Conservation (phyloP, 2,329 filamentous ascomycete species). For the Fonsecaea pedrosoi region DNA sequence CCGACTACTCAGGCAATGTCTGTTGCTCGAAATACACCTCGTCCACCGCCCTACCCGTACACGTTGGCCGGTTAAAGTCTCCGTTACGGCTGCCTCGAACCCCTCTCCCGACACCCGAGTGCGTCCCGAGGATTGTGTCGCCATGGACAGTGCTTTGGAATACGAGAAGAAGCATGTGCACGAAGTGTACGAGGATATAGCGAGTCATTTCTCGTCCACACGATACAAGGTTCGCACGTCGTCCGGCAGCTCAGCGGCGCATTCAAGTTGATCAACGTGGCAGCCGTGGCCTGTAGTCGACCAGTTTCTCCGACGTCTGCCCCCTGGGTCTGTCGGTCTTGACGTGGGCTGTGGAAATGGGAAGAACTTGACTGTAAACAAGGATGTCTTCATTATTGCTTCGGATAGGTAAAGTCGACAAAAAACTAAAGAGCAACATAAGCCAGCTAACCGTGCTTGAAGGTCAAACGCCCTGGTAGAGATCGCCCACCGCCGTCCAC, state of each 20-base stretch:
- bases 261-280: conserved; percentile 34
- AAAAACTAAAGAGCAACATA: too few species aligned
- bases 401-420: conserved; percentile 73
- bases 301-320: conserved; percentile 71
- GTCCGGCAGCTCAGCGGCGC: not conserved
- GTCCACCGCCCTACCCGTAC: not conserved
- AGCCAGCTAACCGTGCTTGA: conserved; percentile 26
- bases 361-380: conserved; percentile 87
- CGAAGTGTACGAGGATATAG: conserved; percentile 74
- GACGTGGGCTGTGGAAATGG: conserved; percentile 97
- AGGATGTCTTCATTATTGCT: conserved; percentile 76
- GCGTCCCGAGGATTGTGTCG: not conserved
- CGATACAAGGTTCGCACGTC: conserved; percentile 65
- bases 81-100: not conserved
- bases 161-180: conserved; percentile 93
- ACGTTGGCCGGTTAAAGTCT: not conserved
- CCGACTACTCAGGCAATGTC: not conserved
- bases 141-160: conserved; percentile 37
- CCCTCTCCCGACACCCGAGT: not conserved
- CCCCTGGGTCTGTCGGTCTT: conserved; percentile 77
- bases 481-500: conserved; percentile 64
- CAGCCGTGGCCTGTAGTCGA: conserved; percentile 92
- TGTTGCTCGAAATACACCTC: not conserved
- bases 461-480: conserved; percentile 65
- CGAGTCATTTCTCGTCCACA: conserved; percentile 57